A percentile compares a stretch with the other conserved stretches of the same genome.
Conservation (phyloP, 2,329 filamentous ascomycete species). For the Alternaria ventricosa region DNA sequence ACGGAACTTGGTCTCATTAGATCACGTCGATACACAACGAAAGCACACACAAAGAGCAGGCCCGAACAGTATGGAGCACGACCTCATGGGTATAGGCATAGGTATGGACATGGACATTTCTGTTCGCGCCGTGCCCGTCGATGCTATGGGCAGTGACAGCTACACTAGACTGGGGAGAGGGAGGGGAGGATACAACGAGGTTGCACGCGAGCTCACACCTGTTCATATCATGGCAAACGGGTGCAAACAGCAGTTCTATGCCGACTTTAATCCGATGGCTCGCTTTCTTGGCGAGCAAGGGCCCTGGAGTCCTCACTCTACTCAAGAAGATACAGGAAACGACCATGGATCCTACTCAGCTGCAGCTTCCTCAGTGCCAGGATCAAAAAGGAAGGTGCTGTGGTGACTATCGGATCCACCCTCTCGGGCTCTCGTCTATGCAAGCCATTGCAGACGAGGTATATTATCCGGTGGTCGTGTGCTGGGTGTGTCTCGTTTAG, state of each 20-base stretch:
- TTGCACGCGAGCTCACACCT: not conserved
- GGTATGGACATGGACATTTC: not conserved
- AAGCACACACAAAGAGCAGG: not conserved
- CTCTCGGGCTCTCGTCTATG: not conserved
- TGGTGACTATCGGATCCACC: not conserved
- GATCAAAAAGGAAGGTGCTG: not conserved
- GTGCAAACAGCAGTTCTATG: not conserved
- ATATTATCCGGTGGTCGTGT: not conserved
- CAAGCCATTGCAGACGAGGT: not conserved
- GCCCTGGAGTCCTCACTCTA: conserved; percentile 10
- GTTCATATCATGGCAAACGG: not conserved
- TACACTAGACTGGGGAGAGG: not conserved
- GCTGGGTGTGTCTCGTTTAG: not conserved
- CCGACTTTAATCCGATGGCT: conserved; percentile 6
- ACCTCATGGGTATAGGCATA: not conserved
- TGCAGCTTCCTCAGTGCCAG: not conserved
- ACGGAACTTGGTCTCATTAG: not conserved
- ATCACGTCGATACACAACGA: not conserved
- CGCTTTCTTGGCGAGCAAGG: conserved; percentile 16
- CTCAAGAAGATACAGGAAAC: not conserved
- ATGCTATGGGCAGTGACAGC: not conserved
- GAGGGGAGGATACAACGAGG: conserved; percentile 6
- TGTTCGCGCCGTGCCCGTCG: not conserved
- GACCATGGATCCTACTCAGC: not conserved
- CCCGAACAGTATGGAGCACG: not conserved